Conservation (phyloP, 2,329 filamentous ascomycete species). For the Hypoxylon sp. region DNA sequence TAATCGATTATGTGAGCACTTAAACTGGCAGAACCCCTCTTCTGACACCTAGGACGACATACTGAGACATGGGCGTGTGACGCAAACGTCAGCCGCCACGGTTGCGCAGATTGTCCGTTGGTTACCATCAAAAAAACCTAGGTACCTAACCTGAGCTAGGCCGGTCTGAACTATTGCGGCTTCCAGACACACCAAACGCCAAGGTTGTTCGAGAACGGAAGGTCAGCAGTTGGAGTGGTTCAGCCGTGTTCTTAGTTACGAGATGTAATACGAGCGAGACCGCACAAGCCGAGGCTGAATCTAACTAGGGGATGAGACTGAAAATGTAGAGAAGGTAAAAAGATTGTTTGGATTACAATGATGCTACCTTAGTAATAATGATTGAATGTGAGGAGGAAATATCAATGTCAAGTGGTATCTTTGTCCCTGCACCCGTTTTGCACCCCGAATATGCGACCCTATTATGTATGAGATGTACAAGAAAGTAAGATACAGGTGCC, state of each 20-base stretch:
- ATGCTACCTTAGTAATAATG: not conserved
- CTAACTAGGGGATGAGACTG: not conserved
- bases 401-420: conserved; percentile 43
- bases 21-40: conserved; percentile 18
- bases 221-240: conserved; percentile 13
- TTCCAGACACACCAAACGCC: conserved; percentile 3
- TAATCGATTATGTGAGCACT: conserved; percentile 23
- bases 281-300: not conserved
- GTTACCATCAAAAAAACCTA: not conserved
- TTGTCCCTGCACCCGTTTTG: conserved; percentile 35
- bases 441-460: conserved; percentile 42
- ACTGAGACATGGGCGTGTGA: conserved; percentile 29
- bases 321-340: conserved; percentile 1
- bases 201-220: conserved; percentile 15
- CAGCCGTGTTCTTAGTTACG: conserved; percentile 4
- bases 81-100: conserved; percentile 40
- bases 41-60: not conserved
- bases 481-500: conserved; percentile 23
- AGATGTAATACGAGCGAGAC: conserved; percentile 3
- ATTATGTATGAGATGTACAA: conserved; percentile 33
- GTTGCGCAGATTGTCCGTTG: conserved; percentile 19
- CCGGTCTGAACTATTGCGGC: conserved; percentile 10
- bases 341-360: conserved; percentile 9
- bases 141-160: not conserved
- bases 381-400: conserved; percentile 9